Percentiles rank a stretch among this genome's conserved stretches.
phyloP scores from a whole-genome alignment of 202 grass and related monocot genomes.

The Elaeis oleifera region DNA sequence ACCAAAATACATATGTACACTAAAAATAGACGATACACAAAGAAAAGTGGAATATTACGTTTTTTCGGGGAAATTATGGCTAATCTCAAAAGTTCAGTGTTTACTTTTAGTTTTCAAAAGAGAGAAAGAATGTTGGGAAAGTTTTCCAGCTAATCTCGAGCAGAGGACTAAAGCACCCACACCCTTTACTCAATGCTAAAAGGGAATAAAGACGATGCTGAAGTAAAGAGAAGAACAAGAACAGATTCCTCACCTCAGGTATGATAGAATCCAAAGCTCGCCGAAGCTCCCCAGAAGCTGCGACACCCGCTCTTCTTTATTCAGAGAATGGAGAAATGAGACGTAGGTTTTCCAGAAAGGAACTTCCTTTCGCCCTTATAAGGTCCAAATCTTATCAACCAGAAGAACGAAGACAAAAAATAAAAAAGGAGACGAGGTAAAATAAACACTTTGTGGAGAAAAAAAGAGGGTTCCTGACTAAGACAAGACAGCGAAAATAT shows the following conservation, averaged over 20 bases:
- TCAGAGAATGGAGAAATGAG: no score
- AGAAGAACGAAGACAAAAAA: no score
- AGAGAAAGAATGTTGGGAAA: no score
- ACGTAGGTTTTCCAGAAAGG: no score
- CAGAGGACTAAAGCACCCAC: conserved; percentile 13
- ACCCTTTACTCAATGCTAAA: conserved; percentile 4
- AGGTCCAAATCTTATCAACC: no score
- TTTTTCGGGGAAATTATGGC: neutral
- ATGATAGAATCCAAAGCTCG: conserved; percentile 15
- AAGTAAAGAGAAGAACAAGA: conserved; percentile 8
- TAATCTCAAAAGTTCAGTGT: conserved; percentile 6
- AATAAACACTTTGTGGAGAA: neutral
- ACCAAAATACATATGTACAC: no score
- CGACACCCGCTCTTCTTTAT: no score
- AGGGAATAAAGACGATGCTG: conserved; percentile 2
- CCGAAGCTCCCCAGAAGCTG: no score
- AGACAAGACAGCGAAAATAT: conserved; percentile 37
- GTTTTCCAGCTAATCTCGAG: conserved; percentile 11
- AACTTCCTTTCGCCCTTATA: no score
- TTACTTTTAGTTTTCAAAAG: conserved; percentile 26
- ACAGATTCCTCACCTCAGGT: conserved; percentile 37
- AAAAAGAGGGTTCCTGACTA: conserved; percentile 26
- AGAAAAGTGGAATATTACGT: no score
- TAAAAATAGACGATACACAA: no score
- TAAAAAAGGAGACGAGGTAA: no score